Conservation (phyloP, 768 basidiomycete species). For the Mycena olivaceomarginata region DNA sequence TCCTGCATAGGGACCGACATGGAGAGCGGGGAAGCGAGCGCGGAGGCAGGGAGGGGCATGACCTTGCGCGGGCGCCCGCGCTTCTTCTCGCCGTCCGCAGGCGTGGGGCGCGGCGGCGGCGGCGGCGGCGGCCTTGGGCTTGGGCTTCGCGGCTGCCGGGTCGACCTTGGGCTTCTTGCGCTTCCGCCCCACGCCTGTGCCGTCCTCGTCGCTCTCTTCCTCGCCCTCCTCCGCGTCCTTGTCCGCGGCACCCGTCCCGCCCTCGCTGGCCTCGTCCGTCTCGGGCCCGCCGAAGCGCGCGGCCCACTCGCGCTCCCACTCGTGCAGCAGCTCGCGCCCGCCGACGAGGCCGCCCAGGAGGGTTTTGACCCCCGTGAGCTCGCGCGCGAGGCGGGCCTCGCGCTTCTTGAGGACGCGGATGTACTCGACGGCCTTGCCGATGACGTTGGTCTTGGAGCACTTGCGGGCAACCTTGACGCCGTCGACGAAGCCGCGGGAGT, state of each 20-base stretch:
- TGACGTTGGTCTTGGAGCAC: slow-evolving; percentile 92
- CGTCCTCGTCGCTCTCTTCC: slow-evolving; percentile 72
- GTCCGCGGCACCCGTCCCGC: slow-evolving; percentile 63
- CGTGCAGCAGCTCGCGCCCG: slow-evolving; percentile 79
- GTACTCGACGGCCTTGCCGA: slow-evolving; percentile 94
- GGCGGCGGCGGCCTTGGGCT: slow-evolving; percentile 45
- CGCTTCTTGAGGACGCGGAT: slow-evolving; percentile 92
- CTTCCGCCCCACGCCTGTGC: slow-evolving; percentile 69
- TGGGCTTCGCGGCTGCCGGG: slow-evolving; percentile 64
- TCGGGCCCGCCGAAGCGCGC: slow-evolving; percentile 86
- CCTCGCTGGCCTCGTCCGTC: slow-evolving; percentile 79
- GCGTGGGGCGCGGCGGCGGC: too few species aligned
- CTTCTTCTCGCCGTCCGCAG: slow-evolving; percentile 75
- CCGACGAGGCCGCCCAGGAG: slow-evolving; percentile 83
- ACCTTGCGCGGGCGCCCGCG: slow-evolving; percentile 86
- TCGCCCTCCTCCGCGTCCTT: slow-evolving; percentile 50
- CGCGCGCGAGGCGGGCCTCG: slow-evolving; percentile 81
- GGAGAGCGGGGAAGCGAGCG: slow-evolving; percentile 49
- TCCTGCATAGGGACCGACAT: slow-evolving; percentile 44
- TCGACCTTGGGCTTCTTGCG: slow-evolving; percentile 79
- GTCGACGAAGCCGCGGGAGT: slow-evolving; percentile 90
- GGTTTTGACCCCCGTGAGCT: slow-evolving; percentile 84
- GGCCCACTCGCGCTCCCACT: slow-evolving; percentile 87
- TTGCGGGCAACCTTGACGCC: slow-evolving; percentile 96
- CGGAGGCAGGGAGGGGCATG: slow-evolving; percentile 64